phyloP scores from a whole-genome alignment of 768 basidiomycete species.

The Phanerodontia chrysosporium region DNA sequence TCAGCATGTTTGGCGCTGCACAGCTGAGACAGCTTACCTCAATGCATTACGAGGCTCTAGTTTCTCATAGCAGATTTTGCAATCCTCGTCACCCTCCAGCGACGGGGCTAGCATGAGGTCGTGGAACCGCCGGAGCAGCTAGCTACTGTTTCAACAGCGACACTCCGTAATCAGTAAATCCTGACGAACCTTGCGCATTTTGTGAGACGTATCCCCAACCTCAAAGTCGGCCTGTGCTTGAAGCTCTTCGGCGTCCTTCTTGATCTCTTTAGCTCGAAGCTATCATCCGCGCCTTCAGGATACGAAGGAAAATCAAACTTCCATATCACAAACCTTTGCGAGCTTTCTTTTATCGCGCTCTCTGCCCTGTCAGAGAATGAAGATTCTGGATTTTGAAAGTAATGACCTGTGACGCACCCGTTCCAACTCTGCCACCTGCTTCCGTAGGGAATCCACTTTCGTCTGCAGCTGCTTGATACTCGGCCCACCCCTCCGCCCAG shows the following conservation, averaged over 20 bases:
- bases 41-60: slow-evolving; percentile 31
- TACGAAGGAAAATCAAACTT: not conserved
- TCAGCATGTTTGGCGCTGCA: not conserved
- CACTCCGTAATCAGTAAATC: not conserved
- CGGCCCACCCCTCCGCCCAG: not conserved
- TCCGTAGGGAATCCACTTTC: slow-evolving; percentile 19
- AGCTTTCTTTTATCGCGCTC: slow-evolving; percentile 22
- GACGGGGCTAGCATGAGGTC: slow-evolving; percentile 35
- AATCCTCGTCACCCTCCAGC: slow-evolving; percentile 34
- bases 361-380: slow-evolving; percentile 12
- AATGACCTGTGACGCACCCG: slow-evolving; percentile 18
- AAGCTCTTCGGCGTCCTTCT: slow-evolving; percentile 36
- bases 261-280: slow-evolving; percentile 31
- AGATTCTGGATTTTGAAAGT: not conserved
- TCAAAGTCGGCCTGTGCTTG: slow-evolving; percentile 24
- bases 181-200: slow-evolving; percentile 39
- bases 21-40: slow-evolving; percentile 23
- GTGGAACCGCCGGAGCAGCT: slow-evolving; percentile 39
- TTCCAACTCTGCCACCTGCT: slow-evolving; percentile 21
- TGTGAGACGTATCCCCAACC: slow-evolving; percentile 29
- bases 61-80: slow-evolving; percentile 34
- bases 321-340: slow-evolving; percentile 14
- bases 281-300: slow-evolving; percentile 13
- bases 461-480: slow-evolving; percentile 11
- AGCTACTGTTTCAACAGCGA: not conserved